These are phyloP conservation scores for Candida sphagnicola DNA, from an alignment of 805 yeast species.

Conservation along the genomic window DNA sequence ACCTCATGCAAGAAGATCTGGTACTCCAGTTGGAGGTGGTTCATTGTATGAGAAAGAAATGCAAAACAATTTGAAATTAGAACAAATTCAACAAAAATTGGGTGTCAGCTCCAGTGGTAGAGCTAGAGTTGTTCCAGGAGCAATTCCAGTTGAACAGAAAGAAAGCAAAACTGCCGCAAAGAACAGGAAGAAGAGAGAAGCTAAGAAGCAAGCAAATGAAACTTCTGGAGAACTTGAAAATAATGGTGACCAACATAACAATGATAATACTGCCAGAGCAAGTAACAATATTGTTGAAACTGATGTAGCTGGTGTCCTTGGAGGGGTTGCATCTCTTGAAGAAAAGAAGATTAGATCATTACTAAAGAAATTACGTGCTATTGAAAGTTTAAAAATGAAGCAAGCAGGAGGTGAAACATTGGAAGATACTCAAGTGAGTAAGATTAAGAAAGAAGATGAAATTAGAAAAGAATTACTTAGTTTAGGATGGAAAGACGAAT, in stretches of 20 bases:
- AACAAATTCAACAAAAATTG: conserved; percentile 5
- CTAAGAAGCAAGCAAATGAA: conserved; percentile 33
- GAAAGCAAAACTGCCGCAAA: conserved; percentile 66
- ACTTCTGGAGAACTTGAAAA: conserved; percentile 9
- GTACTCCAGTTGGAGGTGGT: conserved; percentile 32
- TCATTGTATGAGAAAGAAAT: conserved; percentile 59
- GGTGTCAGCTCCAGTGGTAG: conserved; percentile 24
- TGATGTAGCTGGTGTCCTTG: conserved; percentile 43
- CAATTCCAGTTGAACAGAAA: conserved; percentile 39
- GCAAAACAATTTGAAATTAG: conserved; percentile 14
- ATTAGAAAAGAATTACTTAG: conserved; percentile 69
- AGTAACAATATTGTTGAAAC: conserved; percentile 22
- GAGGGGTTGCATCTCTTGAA: conserved; percentile 69
- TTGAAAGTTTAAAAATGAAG: conserved; percentile 81
- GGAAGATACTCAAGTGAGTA: conserved; percentile 89
- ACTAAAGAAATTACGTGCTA: conserved; percentile 92
- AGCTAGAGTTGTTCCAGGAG: conserved; percentile 54
- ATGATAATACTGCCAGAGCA: conserved; percentile 5
- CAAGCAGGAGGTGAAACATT: conserved; percentile 78
- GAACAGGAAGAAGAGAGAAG: conserved; percentile 73
- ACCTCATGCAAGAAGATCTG: conserved; percentile 77
- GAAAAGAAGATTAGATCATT: conserved; percentile 90
- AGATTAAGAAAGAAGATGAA: conserved; percentile 81
- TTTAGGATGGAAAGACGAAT: conserved; percentile 58
- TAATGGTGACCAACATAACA: conserved; percentile 22